Percentiles rank a stretch among this genome's conserved stretches.
Conservation (phyloP, 83 land plant genomes). For the Picea abies region DNA sequence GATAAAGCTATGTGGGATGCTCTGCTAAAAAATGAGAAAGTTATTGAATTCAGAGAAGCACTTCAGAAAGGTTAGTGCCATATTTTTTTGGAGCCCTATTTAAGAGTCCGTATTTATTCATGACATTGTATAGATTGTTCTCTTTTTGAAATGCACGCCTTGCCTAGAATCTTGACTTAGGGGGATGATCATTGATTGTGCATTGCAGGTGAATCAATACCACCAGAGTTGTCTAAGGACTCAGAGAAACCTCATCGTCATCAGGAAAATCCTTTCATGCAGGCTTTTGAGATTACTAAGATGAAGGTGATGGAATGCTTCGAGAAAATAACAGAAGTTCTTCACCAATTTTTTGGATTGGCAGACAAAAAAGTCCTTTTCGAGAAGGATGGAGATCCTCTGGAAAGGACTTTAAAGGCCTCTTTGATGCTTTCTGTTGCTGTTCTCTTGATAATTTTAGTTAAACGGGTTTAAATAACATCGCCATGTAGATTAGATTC, state of each 20-base stretch:
- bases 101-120: not conserved
- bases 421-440: conserved; percentile 51
- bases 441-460: conserved; percentile 46
- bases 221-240: not conserved
- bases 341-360: conserved; percentile 27
- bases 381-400: conserved; percentile 9
- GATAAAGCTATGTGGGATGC: conserved; percentile 73
- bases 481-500: not conserved
- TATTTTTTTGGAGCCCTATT: not conserved
- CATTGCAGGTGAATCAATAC: not conserved
- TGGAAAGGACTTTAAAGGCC: conserved; percentile 38
- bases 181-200: not conserved
- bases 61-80: conserved; percentile 28
- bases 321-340: conserved; percentile 29
- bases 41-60: conserved; percentile 38
- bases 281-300: conserved; percentile 30
- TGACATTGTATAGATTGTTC: conserved; percentile 3
- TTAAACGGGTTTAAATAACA: conserved; percentile 27
- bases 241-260: not conserved
- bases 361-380: not conserved
- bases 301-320: conserved; percentile 33
- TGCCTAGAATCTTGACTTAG: not conserved
- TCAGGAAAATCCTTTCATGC: conserved; percentile 26
- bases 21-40: conserved; percentile 57
- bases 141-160: not conserved